phyloP scores from a whole-genome alignment of 805 yeast genomes.

The Candida loeiensis region DNA sequence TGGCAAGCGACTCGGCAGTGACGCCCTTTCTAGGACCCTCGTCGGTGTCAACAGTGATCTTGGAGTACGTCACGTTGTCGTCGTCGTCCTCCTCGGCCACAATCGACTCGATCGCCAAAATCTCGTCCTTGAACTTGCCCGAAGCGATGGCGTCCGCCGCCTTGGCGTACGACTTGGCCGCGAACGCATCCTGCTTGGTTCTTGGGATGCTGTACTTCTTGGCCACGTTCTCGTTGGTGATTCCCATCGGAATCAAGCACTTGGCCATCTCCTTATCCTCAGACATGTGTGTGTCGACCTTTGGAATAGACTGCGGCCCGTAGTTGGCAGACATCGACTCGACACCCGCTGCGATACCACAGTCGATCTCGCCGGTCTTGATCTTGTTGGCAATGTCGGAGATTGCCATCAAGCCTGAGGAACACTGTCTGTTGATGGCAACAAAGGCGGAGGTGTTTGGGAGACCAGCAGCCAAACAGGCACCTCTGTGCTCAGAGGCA shows the following conservation, averaged over 20 bases:
- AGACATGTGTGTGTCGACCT: conserved; percentile 31
- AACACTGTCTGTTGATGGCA: conserved; percentile 91
- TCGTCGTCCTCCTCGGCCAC: conserved; percentile 50
- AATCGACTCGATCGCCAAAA: conserved; percentile 71
- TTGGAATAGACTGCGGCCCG: conserved; percentile 73
- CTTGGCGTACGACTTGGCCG: conserved; percentile 80
- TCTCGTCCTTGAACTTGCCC: conserved; percentile 85
- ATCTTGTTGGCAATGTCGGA: conserved; percentile 89
- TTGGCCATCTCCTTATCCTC: conserved; percentile 45
- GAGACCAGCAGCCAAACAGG: conserved; percentile 84
- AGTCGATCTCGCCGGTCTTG: conserved; percentile 78
- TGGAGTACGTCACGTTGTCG: conserved; percentile 45
- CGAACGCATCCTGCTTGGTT: conserved; percentile 78
- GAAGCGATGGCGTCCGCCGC: conserved; percentile 69
- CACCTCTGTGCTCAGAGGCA: conserved; percentile 92
- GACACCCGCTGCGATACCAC: conserved; percentile 90
- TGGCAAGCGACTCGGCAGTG: conserved; percentile 69
- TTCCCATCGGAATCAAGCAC: conserved; percentile 95
- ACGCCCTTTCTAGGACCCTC: conserved; percentile 91
- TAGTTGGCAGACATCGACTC: conserved; percentile 92
- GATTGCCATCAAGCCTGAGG: conserved; percentile 89
- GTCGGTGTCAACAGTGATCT: conserved; percentile 55
- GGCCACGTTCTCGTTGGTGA: conserved; percentile 90
- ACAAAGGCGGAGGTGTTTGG: conserved; percentile 76
- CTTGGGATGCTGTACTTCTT: conserved; percentile 61